Evolutionary conservation across 768 basidiomycete genomes (phyloP), one percentile per base, ranked within the genome.

Genomic region (Rossbeevera mucosa): DNA sequence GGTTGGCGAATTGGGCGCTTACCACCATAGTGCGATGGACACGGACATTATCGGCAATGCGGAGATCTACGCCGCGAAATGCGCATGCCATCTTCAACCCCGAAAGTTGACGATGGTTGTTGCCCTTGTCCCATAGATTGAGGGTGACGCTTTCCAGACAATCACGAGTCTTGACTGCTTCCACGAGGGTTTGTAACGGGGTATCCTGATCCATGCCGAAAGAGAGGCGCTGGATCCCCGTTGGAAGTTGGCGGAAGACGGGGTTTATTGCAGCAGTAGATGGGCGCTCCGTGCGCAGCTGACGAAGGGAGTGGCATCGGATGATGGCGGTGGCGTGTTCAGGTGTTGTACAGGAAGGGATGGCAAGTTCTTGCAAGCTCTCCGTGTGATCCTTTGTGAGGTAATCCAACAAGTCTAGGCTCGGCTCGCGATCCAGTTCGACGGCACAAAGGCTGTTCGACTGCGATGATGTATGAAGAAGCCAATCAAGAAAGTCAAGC

Each of bases 71-170:
- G 44, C 85, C 85, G 54, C 75, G 74, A 59, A 75, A 74, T 14
- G 82, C 83, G 65, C 87, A 90, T 4, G 77, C 78, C 58, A 85
- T 81, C 68, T 77, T 81, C 54, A 90, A 69, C 33, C 73, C 71
- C 21, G 79, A 60, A 29, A 85, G 72, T 56, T 78, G 73, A 33
- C 75, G 69, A 50, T 86, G 79, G 12, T 59, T 63, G 42, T 76
- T 68, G 2, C 80, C 80, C 33, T 76, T 76, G 38, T 74, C 70
- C 76, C 80, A 82, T 36, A 82, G 40, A 50, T 82, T 77, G 41
- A 84, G 67, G 9, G 78, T 81, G 30, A 89, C 64, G 33, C 69
- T 69, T 48, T 73, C 71, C 47, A 88, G 62, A 7, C 70, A 64
- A 7, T 72, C 65, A 18, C 70, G 67, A 8, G 69, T 65, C 61